Percentiles rank a stretch among this genome's conserved stretches.
Conservation (phyloP, 2,329 filamentous ascomycete genomes). For the Anthostomella pinea region DNA sequence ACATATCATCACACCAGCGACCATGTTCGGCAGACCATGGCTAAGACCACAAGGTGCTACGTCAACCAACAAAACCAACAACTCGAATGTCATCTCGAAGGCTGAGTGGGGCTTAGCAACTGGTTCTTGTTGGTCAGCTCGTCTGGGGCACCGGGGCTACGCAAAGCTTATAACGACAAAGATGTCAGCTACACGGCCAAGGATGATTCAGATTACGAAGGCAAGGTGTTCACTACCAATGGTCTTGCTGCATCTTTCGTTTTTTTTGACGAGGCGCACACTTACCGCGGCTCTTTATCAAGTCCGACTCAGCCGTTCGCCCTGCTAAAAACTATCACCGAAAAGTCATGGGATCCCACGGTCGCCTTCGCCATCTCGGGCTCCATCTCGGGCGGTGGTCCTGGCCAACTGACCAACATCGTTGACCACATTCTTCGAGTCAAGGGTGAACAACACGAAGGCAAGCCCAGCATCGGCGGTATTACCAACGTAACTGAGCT, state of each 20-base stretch:
- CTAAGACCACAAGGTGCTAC: neutral
- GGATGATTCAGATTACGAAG: neutral
- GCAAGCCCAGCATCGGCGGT: no score
- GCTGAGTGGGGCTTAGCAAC: constrained; percentile 1
- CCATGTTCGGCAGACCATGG: neutral
- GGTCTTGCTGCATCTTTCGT: constrained; percentile 3
- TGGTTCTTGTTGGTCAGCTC: constrained; percentile 3
- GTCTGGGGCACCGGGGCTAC: no score
- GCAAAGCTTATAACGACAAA: constrained; percentile 1
- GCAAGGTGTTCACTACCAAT: constrained; percentile 3
- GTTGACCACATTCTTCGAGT: no score
- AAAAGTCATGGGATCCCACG: constrained; percentile 1
- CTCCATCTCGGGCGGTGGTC: no score
- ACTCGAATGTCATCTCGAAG: neutral
- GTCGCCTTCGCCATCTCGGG: no score
- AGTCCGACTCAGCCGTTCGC: constrained; percentile 2
- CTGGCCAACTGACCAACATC: no score
- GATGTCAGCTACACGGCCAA: neutral
- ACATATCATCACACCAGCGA: neutral
- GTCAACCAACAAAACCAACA: neutral
- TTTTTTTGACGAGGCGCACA: constrained; percentile 4
- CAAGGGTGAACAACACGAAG: no score
- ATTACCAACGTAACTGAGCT: constrained; percentile 1
- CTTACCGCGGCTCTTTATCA: constrained; percentile 2
- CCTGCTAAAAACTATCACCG: neutral